Base-by-base conservation (phyloP, 2,329 filamentous ascomycete genomes). In the Fusarium napiforme region DNA sequence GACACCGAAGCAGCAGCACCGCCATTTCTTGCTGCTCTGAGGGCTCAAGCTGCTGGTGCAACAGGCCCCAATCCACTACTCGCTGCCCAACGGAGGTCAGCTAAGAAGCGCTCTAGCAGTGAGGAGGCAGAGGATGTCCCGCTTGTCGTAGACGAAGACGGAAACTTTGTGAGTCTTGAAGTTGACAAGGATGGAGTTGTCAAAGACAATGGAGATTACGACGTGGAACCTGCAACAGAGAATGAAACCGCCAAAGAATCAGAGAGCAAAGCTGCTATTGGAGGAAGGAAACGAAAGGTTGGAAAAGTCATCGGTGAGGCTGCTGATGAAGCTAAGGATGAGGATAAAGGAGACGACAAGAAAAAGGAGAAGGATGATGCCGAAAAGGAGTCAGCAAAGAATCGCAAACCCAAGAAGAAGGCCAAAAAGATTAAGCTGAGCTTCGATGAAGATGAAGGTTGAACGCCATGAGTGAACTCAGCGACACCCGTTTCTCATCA, bases 51-150 rank as follows among this genome's bases (percentile, higher is more conserved):
- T 83, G 78, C 85, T 79, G 81, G 82, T 82, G 77, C 81, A 85
- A 79, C 85, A 81, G 82, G 87, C 42, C 84, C 89, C 75, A 87
- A 90, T 63, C 86, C 87, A 9, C 83, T 88, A 46, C 83, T 89
- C 42, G 84, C 87, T 3, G 84, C 82, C 10, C 84, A 84, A 23
- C 83, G 87, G 5, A 83, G 88, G n/a, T 83, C 85, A 55, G 81
- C 78, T 65, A 88, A 85, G 83, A 88, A 84, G 82, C 87, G 86
- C 40, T 89, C 88, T 21, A 89, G 84, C 67, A 90, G 92, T 74
- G 91, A 91, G 45, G 90, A 94, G 68, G 92, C 92, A 18, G 93
- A 96, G 75, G 93, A 96, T 80, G 91, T 87, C 56, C 93, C 93
- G 0, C 86, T 94, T 0, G 90, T 94, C 58, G 89, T 96, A 8